Conservation (phyloP, 1,284 basidiomycete species). For the Xerocomus nothofagi region DNA sequence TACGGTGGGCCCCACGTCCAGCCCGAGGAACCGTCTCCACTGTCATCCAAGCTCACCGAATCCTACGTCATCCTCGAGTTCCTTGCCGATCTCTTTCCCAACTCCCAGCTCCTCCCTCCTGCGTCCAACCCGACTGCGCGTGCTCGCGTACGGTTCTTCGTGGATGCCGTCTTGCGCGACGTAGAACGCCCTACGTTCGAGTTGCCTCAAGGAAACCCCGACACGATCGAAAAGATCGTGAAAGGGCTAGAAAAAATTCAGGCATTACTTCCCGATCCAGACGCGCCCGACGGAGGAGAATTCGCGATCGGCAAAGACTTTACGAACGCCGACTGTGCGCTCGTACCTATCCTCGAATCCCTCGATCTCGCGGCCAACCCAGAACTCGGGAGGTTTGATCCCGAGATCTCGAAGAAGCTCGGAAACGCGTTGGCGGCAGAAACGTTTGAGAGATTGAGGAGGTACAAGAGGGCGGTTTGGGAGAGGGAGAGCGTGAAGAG, state of each 20-base stretch:
- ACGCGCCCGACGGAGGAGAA: slow-evolving; percentile 5
- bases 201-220: too few relatives aligned
- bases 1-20: slow-evolving; percentile 46
- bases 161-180: slow-evolving; percentile 41
- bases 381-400: slow-evolving; percentile 44
- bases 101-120: slow-evolving; percentile 46
- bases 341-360: slow-evolving; percentile 48
- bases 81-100: slow-evolving; percentile 54
- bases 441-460: slow-evolving; percentile 44
- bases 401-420: slow-evolving; percentile 41
- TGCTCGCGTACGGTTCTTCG: slow-evolving; percentile 60
- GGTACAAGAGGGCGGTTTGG: slow-evolving; percentile 44
- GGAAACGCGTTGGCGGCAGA: slow-evolving; percentile 37
- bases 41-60: slow-evolving; percentile 60
- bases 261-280: slow-evolving; percentile 29
- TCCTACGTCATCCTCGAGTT: slow-evolving; percentile 65
- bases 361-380: slow-evolving; percentile 42
- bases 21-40: slow-evolving; percentile 46
- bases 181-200: too few relatives aligned
- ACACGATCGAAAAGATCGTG: neutral
- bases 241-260: slow-evolving; percentile 35
- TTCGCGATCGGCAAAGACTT: slow-evolving; percentile 37
- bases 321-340: slow-evolving; percentile 55
- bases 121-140: slow-evolving; percentile 49
- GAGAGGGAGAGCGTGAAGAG: slow-evolving; percentile 49